Evolutionary conservation across 768 basidiomycete genomes (phyloP).

Genomic region (Serendipita sp.): DNA sequence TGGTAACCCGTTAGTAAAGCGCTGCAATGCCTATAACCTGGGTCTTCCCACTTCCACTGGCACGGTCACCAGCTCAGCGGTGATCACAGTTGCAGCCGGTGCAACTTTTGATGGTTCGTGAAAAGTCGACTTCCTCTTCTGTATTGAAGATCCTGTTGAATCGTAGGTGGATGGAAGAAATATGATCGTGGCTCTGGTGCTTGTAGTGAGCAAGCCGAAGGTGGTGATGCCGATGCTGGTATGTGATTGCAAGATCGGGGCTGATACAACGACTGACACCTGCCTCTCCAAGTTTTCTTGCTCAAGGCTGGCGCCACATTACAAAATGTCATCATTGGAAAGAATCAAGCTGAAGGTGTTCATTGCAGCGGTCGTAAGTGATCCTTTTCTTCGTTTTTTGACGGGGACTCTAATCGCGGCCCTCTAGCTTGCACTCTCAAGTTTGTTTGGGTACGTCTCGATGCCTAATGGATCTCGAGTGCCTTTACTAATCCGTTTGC

Average conservation of each 20-base stretch:
- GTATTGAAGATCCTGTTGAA: neutral
- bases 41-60: neutral
- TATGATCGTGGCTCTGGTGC: conserved; percentile 27
- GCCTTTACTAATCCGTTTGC: too few relatives aligned
- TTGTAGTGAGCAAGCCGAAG: conserved; percentile 23
- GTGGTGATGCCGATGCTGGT: conserved; percentile 23
- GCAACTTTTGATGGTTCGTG: neutral
- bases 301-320: conserved; percentile 26
- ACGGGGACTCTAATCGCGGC: neutral
- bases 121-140: neutral
- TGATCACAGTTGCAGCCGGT: conserved; percentile 2
- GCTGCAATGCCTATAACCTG: neutral
- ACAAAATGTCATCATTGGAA: conserved; percentile 25
- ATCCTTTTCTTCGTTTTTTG: neutral
- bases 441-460: conserved; percentile 7
- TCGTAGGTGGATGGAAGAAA: neutral
- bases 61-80: neutral
- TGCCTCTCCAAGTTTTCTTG: conserved; percentile 19
- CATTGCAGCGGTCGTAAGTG: conserved; percentile 19
- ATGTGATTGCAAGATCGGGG: neutral
- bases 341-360: conserved; percentile 26
- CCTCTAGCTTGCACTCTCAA: neutral
- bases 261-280: neutral
- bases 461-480: too few relatives aligned
- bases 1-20: neutral